phyloP scores from a whole-genome alignment of 768 basidiomycete species.

The Tephrocybe sp. region DNA sequence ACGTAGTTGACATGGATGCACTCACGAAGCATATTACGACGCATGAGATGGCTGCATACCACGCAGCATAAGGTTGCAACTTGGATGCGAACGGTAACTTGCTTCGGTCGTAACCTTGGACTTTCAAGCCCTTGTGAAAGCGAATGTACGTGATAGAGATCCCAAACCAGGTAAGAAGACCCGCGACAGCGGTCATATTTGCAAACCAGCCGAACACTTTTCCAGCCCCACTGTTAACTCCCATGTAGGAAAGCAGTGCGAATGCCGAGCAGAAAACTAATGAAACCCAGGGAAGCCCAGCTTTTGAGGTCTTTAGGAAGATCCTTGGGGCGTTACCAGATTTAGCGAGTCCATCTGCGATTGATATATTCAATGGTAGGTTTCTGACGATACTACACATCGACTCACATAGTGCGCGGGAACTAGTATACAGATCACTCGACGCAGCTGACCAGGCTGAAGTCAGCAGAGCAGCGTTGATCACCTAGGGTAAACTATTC shows the following conservation, averaged over 20 bases:
- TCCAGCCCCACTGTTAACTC: slow-evolving; percentile 61
- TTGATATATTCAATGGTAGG: slow-evolving; percentile 21
- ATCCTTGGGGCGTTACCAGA: slow-evolving; percentile 81
- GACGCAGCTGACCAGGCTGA: slow-evolving; percentile 93
- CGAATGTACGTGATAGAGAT: slow-evolving; percentile 78
- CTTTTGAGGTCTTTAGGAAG: slow-evolving; percentile 66
- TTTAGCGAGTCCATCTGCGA: slow-evolving; percentile 69
- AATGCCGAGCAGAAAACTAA: slow-evolving; percentile 71
- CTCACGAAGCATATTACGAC: slow-evolving; percentile 64
- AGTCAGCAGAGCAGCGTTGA: slow-evolving; percentile 81
- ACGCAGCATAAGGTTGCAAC: slow-evolving; percentile 76
- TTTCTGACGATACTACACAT: neutral
- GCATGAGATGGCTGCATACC: slow-evolving; percentile 44
- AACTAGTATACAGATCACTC: slow-evolving; percentile 87
- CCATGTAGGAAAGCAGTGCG: slow-evolving; percentile 81
- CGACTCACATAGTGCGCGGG: slow-evolving; percentile 75
- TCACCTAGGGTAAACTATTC: slow-evolving; percentile 43
- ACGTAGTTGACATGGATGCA: slow-evolving; percentile 4
- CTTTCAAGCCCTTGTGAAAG: slow-evolving; percentile 82
- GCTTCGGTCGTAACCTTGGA: slow-evolving; percentile 72
- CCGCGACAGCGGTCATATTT: slow-evolving; percentile 69
- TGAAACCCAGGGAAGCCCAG: slow-evolving; percentile 76
- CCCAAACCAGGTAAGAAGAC: slow-evolving; percentile 82
- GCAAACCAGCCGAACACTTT: slow-evolving; percentile 80
- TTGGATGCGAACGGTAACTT: slow-evolving; percentile 68